Evolutionary conservation across 192 early-diverging fungal species (phyloP).

Genomic region (Obelidium mucronatum): DNA sequence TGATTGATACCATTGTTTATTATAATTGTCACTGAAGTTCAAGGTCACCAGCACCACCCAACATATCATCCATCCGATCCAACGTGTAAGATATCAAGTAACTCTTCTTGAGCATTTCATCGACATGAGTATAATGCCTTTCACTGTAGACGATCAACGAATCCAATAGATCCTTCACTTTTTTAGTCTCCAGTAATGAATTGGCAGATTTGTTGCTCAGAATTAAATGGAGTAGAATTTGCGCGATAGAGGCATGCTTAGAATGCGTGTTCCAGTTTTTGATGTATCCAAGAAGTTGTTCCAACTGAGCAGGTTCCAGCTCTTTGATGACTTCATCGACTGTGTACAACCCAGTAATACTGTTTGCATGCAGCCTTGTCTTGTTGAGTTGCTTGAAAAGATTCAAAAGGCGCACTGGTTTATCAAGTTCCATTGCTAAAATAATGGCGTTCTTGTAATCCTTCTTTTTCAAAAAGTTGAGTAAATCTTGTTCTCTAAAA

Average conservation of each 20-base stretch:
- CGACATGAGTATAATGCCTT: conserved; percentile 85
- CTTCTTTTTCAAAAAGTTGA: conserved; percentile 83
- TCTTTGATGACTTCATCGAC: conserved; percentile 76
- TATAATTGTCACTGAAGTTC: not conserved
- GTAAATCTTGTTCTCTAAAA: conserved; percentile 87
- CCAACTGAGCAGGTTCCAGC: conserved; percentile 73
- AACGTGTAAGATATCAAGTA: conserved; percentile 91
- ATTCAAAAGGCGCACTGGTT: conserved; percentile 82
- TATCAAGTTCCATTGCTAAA: conserved; percentile 87
- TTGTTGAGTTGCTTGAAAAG: conserved; percentile 51
- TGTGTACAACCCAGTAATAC: conserved; percentile 64
- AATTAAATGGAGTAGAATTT: conserved; percentile 82
- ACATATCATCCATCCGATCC: conserved; percentile 78
- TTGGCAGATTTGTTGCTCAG: conserved; percentile 69
- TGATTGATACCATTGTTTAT: no score
- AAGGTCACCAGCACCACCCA: conserved; percentile 9
- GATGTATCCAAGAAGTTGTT: conserved; percentile 81
- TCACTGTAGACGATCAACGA: conserved; percentile 90
- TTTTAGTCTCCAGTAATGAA: conserved; percentile 75
- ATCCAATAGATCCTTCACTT: conserved; percentile 85
- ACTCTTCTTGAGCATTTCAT: conserved; percentile 79
- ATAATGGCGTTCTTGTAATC: conserved; percentile 93
- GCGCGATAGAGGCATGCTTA: conserved; percentile 79
- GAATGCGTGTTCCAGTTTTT: conserved; percentile 96
- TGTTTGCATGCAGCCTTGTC: conserved; percentile 39